These are phyloP conservation scores for Candida corydali DNA, from an alignment of 805 yeast genomes.

Conservation along the genomic window DNA sequence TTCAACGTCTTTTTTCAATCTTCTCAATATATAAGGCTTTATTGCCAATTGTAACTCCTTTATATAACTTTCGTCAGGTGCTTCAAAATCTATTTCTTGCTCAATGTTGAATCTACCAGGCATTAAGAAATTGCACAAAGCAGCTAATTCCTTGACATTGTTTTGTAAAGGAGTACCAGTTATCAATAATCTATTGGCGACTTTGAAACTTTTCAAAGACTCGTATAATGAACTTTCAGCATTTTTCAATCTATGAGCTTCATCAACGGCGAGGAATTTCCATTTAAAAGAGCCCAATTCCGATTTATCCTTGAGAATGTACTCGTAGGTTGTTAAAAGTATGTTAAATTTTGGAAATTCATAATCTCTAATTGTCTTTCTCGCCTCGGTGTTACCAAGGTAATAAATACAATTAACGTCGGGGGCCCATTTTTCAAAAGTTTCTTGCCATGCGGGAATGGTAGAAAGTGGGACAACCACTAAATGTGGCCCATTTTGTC, in stretches of 20 bases:
- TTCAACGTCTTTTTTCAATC: conserved; percentile 96
- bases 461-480: conserved; percentile 96
- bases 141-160: conserved; percentile 91
- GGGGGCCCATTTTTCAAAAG: conserved; percentile 97
- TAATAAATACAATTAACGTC: conserved; percentile 90
- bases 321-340: conserved; percentile 93
- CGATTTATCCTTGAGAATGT: conserved; percentile 80
- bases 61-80: conserved; percentile 88
- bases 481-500: conserved; percentile 96
- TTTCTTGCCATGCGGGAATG: conserved; percentile 98
- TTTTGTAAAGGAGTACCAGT: conserved; percentile 99
- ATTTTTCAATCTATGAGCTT: conserved; percentile 94
- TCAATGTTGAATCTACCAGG: conserved; percentile 90
- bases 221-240: conserved; percentile 92
- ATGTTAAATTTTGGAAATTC: conserved; percentile 92
- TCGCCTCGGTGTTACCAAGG: conserved; percentile 85
- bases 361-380: conserved; percentile 75
- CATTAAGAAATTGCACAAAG: conserved; percentile 90
- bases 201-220: conserved; percentile 76
- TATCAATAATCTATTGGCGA: conserved; percentile 77
- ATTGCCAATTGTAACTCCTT: conserved; percentile 78
- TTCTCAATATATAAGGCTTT: conserved; percentile 88
- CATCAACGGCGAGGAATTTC: conserved; percentile 98
- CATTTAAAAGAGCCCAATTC: conserved; percentile 83
- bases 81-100: conserved; percentile 92